phyloP scores from a whole-genome alignment of 1,284 basidiomycete species.

The Leccinum huronense region DNA sequence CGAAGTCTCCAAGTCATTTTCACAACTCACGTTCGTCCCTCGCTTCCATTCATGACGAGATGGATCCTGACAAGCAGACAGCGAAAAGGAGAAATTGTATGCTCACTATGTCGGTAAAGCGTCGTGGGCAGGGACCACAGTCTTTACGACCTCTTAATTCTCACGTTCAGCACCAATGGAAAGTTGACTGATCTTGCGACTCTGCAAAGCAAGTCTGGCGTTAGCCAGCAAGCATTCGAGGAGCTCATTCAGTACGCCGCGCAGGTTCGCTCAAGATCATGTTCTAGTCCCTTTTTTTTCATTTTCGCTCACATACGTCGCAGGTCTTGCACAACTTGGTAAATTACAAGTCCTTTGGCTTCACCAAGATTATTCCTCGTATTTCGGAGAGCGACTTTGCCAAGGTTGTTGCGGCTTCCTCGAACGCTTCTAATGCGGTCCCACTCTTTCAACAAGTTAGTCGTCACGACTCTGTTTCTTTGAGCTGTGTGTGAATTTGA shows the following conservation, averaged over 20 bases:
- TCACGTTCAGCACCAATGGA: constrained; percentile 61
- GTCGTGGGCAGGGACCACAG: constrained; percentile 78
- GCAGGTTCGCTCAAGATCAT: constrained; percentile 49
- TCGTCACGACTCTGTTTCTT: constrained; percentile 6
- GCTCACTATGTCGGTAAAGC: constrained; percentile 67
- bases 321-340: constrained; percentile 75
- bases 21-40: constrained; percentile 55
- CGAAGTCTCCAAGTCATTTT: constrained; percentile 62
- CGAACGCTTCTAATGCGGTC: constrained; percentile 53
- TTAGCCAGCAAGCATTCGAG: constrained; percentile 63
- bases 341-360: constrained; percentile 79
- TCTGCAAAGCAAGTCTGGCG: constrained; percentile 52
- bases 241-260: constrained; percentile 67
- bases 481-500: constrained; percentile 11
- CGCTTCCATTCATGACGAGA: background rate
- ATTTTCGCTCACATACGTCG: background rate
- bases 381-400: constrained; percentile 59
- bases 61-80: constrained; percentile 27
- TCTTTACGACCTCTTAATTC: constrained; percentile 68
- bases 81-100: constrained; percentile 73
- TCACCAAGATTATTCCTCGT: constrained; percentile 80
- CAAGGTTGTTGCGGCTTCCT: constrained; percentile 58
- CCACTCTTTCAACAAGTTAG: constrained; percentile 63
- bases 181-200: constrained; percentile 55
- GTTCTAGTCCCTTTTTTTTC: background rate